These are phyloP conservation scores for Nicotiana undulata DNA, from an alignment of 257 asterid genomes.

Conservation along the genomic window DNA sequence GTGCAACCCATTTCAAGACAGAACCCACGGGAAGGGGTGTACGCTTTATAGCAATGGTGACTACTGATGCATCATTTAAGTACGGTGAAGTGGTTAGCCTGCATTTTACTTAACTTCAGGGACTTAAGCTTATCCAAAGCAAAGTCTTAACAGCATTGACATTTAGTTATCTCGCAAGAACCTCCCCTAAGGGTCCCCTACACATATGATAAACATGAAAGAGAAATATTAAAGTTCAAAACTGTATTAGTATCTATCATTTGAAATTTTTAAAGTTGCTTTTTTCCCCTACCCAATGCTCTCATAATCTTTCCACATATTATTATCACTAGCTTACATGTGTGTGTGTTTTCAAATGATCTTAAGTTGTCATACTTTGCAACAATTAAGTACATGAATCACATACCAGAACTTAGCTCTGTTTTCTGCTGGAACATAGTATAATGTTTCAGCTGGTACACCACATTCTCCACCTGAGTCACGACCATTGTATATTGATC, in stretches of 20 bases:
- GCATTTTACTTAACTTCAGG: neutral
- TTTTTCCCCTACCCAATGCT: neutral
- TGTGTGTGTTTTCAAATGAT: neutral
- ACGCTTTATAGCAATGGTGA: neutral
- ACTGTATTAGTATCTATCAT: neutral
- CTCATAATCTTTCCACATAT: neutral
- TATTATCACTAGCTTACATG: neutral
- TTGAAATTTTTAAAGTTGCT: neutral
- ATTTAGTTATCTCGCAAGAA: neutral
- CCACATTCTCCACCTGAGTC: slow-evolving; percentile 51
- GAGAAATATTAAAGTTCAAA: too few species aligned
- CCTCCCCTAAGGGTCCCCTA: too few species aligned
- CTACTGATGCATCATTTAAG: neutral
- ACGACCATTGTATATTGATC: slow-evolving; percentile 20
- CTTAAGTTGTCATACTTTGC: neutral
- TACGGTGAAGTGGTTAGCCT: neutral
- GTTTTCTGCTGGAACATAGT: slow-evolving; percentile 34
- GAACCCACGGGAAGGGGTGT: neutral
- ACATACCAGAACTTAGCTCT: slow-evolving; percentile 42
- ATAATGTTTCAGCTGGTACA: slow-evolving; percentile 37
- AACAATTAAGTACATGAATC: neutral
- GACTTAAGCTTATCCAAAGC: neutral
- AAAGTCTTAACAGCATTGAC: neutral
- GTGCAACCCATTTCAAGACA: neutral
- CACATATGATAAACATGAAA: too few species aligned